These are phyloP conservation scores for Lentithecium fluviatile DNA, from an alignment of 495 filamentous ascomycete species.

Conservation along the genomic window DNA sequence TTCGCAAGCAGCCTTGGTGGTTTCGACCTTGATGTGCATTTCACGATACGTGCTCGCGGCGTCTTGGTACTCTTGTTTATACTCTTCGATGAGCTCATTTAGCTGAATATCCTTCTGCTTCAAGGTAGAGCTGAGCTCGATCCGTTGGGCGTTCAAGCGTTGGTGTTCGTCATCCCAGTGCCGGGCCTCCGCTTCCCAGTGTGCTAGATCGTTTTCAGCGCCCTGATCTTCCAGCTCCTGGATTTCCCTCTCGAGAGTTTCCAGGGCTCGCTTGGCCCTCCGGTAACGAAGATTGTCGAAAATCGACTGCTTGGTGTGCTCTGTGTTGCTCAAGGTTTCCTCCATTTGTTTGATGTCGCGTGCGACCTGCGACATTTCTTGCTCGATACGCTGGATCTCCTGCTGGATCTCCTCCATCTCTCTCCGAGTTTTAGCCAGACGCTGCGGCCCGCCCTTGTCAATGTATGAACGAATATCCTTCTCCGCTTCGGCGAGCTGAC, in stretches of 20 bases:
- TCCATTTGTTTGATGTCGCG: constrained; percentile 73
- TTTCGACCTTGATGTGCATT: constrained; percentile 84
- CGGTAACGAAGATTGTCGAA: constrained; percentile 84
- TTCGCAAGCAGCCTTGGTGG: constrained; percentile 87
- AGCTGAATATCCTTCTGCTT: constrained; percentile 80
- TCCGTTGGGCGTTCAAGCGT: constrained; percentile 59
- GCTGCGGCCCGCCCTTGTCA: constrained; percentile 67
- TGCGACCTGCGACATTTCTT: constrained; percentile 65
- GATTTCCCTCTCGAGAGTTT: constrained; percentile 68
- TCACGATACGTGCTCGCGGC: constrained; percentile 82
- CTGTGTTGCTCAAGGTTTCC: constrained; percentile 71
- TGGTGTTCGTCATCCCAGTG: constrained; percentile 60
- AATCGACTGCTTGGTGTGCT: constrained; percentile 76
- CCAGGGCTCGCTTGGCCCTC: constrained; percentile 63
- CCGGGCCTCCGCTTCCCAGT: constrained; percentile 66
- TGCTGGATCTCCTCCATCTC: constrained; percentile 67
- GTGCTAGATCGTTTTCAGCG: constrained; percentile 75
- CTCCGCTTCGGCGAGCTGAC: constrained; percentile 72
- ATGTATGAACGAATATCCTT: constrained; percentile 79
- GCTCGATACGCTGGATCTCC: constrained; percentile 63
- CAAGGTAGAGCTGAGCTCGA: constrained; percentile 67
- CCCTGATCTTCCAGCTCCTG: constrained; percentile 74
- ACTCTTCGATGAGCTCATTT: constrained; percentile 66
- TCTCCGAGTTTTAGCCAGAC: constrained; percentile 65
- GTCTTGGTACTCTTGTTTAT: constrained; percentile 80